A percentile compares a stretch with the other conserved stretches of the same genome.
These are phyloP conservation scores for Sistotremastrum niveocremeum DNA, from an alignment of 768 basidiomycete species.

Conservation along the genomic window DNA sequence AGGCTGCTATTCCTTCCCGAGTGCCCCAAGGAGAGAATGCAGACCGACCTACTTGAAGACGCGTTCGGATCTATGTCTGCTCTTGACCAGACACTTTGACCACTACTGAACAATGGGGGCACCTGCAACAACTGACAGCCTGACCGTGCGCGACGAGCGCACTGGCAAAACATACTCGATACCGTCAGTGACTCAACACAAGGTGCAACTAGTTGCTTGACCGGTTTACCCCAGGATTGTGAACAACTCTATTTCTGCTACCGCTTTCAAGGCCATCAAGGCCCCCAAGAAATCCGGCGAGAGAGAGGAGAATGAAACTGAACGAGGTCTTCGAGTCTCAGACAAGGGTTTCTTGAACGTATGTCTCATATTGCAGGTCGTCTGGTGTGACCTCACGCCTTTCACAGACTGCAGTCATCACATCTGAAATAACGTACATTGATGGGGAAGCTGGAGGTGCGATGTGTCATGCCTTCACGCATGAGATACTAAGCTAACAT, in stretches of 20 bases:
- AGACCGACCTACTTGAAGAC: no score
- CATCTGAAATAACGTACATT: slow-evolving; percentile 78
- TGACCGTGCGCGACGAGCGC: slow-evolving; percentile 73
- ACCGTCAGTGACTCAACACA: slow-evolving; percentile 36
- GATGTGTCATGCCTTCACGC: slow-evolving; percentile 11
- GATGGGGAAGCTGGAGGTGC: slow-evolving; percentile 78
- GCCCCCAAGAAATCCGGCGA: slow-evolving; percentile 45
- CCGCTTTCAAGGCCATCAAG: slow-evolving; percentile 66
- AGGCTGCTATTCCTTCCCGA: no score
- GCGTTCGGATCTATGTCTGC: no score
- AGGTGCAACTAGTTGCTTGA: neutral
- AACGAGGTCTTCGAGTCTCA: slow-evolving; percentile 64
- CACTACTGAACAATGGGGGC: no score
- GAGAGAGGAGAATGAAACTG: slow-evolving; percentile 69
- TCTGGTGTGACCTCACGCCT: neutral
- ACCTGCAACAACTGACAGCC: slow-evolving; percentile 12
- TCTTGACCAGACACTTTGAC: no score
- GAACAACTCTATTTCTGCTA: slow-evolving; percentile 69
- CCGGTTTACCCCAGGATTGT: slow-evolving; percentile 37
- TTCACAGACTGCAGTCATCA: slow-evolving; percentile 49
- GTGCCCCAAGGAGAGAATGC: no score
- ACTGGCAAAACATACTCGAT: slow-evolving; percentile 67
- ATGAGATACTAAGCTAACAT: neutral
- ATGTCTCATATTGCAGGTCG: neutral
- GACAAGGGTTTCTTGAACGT: slow-evolving; percentile 70